Evolutionary conservation across 352 stramenopile species (phyloP), one percentile per base, ranked within the genome.

Genomic region (Pythium guiyangense): DNA sequence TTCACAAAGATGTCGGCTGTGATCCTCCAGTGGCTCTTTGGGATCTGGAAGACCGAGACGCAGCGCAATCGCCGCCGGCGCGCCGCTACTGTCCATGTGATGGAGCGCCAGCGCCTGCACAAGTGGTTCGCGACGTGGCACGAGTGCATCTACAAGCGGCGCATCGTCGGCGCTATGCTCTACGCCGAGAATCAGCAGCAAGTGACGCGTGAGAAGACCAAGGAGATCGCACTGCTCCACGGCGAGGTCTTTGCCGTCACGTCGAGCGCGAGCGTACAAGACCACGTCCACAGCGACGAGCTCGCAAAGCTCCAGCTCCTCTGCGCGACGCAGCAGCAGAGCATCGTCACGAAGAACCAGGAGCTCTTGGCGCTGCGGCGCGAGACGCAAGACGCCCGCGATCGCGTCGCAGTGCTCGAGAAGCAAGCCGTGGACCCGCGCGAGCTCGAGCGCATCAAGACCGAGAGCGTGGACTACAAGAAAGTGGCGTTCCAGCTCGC

Each of bases 111-210:
- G 18, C 62, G 58, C 0, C 54, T 87, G 46, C 73, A 70, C 42
- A 72, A 68, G 5, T 60, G 73, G 0, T 84, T 72, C 61, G 65
- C 61, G 11, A 66, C 51, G 27, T 92, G 82, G 79, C 73, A 69
- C n/a, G 51, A 71, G 15, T 83, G 79, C 51, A 57, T 87, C 35
- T 79, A 84, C 57, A 62, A 86, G 52, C 70, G 79, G 3, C 70
- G 79, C 31, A 77, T 86, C 22, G 49, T 90, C 45, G 82, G 82
- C n/a, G 82, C 82, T 0, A 89, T 90, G 75, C 49, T 90, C 20
- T 90, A 86, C 34, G 82, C 82, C 1, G 65, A 88, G 34, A 60
- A 72, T 10, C 69, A 92, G 57, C 77, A 89, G 51, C 70, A 62
- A 6, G 61, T 68, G 25, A 84, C 69, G 8, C 63, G 54, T 6